Percentiles rank a stretch among this genome's conserved stretches.
These are phyloP conservation scores for Hamigera avellanea DNA, from an alignment of 495 filamentous ascomycete genomes.

Conservation along the genomic window DNA sequence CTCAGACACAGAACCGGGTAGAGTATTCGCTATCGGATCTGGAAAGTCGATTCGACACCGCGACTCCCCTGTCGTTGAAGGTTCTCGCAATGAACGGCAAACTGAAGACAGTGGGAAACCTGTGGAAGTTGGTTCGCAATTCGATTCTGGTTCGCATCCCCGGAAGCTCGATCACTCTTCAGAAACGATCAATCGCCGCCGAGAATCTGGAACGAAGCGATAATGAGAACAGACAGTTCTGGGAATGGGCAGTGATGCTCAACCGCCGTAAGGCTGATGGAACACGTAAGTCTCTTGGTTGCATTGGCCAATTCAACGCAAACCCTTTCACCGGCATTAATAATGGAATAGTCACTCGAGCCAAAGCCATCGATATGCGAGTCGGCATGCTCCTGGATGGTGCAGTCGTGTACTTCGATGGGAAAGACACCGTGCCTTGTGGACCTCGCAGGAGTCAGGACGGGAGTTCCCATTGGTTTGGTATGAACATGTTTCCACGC, in stretches of 20 bases:
- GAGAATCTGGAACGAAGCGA: neutral
- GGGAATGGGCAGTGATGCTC: constrained; percentile 15
- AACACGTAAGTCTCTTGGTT: constrained; percentile 1
- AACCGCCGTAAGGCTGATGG: constrained; percentile 15
- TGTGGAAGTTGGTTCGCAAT: neutral
- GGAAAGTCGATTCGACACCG: neutral
- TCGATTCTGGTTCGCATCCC: neutral
- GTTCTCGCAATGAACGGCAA: neutral
- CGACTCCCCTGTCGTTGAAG: neutral
- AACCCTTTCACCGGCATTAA: constrained; percentile 1
- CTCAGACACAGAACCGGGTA: neutral
- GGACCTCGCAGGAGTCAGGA: constrained; percentile 10
- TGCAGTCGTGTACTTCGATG: constrained; percentile 23
- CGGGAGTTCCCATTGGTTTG: constrained; percentile 7
- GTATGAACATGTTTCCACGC: neutral
- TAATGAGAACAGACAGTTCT: constrained; percentile 1
- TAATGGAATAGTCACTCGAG: constrained; percentile 10
- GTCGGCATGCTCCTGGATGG: constrained; percentile 26
- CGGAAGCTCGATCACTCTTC: neutral
- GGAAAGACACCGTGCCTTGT: constrained; percentile 21
- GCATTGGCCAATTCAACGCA: neutral
- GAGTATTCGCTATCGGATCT: neutral
- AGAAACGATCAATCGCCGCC: neutral
- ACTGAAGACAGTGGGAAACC: neutral
- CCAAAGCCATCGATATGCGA: constrained; percentile 21